Evolutionary conservation across 192 early-diverging fungal genomes (phyloP).

Genomic region (Entomortierella lignicola): DNA sequence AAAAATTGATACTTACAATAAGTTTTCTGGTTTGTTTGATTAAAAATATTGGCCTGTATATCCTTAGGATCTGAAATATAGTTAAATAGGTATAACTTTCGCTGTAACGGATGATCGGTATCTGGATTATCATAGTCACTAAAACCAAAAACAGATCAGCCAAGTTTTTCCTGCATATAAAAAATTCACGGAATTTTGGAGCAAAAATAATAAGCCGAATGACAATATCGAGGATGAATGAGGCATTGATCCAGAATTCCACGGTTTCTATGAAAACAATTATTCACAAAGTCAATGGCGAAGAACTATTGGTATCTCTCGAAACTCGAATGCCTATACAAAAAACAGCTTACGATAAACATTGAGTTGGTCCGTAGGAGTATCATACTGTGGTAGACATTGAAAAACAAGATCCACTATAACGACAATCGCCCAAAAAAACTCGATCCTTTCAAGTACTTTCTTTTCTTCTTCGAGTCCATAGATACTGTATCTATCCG

Average conservation of each 20-base stretch:
- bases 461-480: too few species aligned
- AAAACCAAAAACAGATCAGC: slow-evolving; percentile 62
- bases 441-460: too few species aligned
- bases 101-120: slow-evolving; percentile 58
- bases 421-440: too few species aligned
- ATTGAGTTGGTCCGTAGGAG: too few species aligned
- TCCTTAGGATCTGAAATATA: slow-evolving; percentile 63
- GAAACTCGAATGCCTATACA: too few species aligned
- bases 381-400: too few species aligned
- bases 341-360: too few species aligned
- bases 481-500: too few species aligned
- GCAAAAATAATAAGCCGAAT: slow-evolving; percentile 53
- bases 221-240: slow-evolving; percentile 56
- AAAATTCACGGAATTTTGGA: slow-evolving; percentile 52
- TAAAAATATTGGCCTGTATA: slow-evolving; percentile 64
- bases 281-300: too few species aligned
- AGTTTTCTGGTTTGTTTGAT: slow-evolving; percentile 57
- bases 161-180: slow-evolving; percentile 56
- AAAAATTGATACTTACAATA: slow-evolving; percentile 64
- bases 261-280: too few species aligned
- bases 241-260: slow-evolving; percentile 3
- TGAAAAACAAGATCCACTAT: too few species aligned
- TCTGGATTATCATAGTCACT: slow-evolving; percentile 62
- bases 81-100: slow-evolving; percentile 61
- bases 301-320: too few species aligned